phyloP scores from a whole-genome alignment of 208 protist species.

The Trypanosoma mega region DNA sequence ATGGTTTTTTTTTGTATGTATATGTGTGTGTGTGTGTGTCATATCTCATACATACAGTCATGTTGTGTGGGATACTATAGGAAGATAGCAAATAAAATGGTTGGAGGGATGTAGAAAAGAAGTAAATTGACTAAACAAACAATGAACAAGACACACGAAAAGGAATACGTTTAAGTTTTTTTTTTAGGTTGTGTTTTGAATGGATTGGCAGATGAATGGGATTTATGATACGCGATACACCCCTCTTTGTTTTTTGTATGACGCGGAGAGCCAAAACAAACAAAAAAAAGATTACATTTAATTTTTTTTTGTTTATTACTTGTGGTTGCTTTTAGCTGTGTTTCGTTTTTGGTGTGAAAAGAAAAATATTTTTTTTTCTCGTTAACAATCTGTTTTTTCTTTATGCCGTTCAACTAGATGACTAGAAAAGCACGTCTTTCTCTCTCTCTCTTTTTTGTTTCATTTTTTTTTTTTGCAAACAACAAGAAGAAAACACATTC shows the following conservation, averaged over 20 bases:
- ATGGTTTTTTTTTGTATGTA: neutral
- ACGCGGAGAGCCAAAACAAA: neutral
- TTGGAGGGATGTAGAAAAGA: too few relatives aligned
- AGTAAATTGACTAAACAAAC: too few relatives aligned
- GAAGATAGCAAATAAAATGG: too few relatives aligned
- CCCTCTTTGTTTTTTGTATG: neutral
- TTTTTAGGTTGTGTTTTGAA: too few relatives aligned
- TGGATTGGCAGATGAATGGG: too few relatives aligned
- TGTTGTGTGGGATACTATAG: too few relatives aligned
- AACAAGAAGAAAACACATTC: too few relatives aligned
- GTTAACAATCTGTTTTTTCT: neutral
- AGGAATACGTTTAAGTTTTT: too few relatives aligned
- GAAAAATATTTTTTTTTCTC: conserved; percentile 2
- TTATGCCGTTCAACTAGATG: too few relatives aligned
- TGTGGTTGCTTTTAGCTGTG: neutral
- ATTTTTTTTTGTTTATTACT: neutral
- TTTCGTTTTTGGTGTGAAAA: conserved; percentile 3
- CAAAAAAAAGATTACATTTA: neutral
- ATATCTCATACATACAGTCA: too few relatives aligned
- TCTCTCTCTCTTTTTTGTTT: neutral
- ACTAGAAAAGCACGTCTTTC: neutral
- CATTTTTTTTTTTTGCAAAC: neutral
- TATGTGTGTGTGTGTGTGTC: neutral
- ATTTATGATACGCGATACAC: too few relatives aligned
- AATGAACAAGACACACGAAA: too few relatives aligned